Evolutionary conservation across 23 red algal species (phyloP).

Genomic region (Chondrus crispus): DNA sequence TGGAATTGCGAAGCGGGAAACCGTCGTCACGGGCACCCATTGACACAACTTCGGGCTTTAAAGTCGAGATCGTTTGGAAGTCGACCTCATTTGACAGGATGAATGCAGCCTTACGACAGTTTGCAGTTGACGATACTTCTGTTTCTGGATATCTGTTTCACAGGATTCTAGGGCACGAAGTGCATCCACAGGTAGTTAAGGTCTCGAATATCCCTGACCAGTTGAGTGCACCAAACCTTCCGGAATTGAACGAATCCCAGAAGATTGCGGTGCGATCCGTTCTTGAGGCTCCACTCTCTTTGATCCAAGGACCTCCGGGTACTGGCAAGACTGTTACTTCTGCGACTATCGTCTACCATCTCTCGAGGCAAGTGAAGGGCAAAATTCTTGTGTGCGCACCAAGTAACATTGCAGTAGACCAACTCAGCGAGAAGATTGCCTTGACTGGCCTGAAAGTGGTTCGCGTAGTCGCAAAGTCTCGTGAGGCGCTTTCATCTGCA

Average conservation of each 20-base stretch:
- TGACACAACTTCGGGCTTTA: slow-evolving; percentile 68
- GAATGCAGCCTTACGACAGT: slow-evolving; percentile 78
- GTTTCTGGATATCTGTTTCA: slow-evolving; percentile 94
- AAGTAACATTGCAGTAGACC: slow-evolving; percentile 90
- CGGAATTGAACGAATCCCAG: slow-evolving; percentile 79
- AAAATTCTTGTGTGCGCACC: slow-evolving; percentile 95
- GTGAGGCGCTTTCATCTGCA: slow-evolving; percentile 60
- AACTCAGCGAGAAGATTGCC: slow-evolving; percentile 66
- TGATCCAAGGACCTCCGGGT: slow-evolving; percentile 92
- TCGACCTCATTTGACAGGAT: slow-evolving; percentile 89
- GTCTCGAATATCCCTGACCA: slow-evolving; percentile 45
- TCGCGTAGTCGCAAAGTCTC: slow-evolving; percentile 72
- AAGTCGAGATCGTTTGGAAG: slow-evolving; percentile 94
- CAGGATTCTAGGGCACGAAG: slow-evolving; percentile 85
- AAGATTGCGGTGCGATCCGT: slow-evolving; percentile 81
- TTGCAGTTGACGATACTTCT: slow-evolving; percentile 91
- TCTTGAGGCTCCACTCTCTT: slow-evolving; percentile 75
- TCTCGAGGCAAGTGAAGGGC: slow-evolving; percentile 58
- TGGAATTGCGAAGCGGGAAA: slow-evolving; percentile 80
- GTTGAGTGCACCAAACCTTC: slow-evolving; percentile 79
- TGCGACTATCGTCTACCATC: slow-evolving; percentile 77
- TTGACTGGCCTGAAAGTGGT: slow-evolving; percentile 88
- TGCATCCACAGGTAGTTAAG: slow-evolving; percentile 64
- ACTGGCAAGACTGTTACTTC: slow-evolving; percentile 92
- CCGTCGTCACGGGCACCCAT: slow-evolving; percentile 62